Base-by-base conservation (phyloP, 805 yeast genomes). In the Starmerella potacharoeniae region DNA sequence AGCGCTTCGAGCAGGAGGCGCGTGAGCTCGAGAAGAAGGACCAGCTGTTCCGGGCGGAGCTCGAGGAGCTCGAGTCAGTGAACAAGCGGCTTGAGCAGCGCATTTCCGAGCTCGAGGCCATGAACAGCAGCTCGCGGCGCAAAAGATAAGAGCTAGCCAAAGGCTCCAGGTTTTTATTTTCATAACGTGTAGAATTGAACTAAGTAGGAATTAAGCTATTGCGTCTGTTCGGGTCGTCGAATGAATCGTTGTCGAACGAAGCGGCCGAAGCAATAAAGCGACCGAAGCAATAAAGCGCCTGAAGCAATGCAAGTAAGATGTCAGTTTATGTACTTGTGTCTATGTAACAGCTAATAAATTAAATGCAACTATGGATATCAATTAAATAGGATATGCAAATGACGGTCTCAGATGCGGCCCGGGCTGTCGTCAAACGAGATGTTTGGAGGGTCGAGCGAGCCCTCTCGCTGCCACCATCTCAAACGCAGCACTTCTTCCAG, bases 1-100 rank as follows among this genome's bases (percentile, higher is more conserved):
- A 84, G 65, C 79, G 95, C 71, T 88, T 89, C 66, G 83, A 88
- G 73, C 91, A 86, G 72, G 89, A 96, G 95, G 89, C 84, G 69
- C 81, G 83, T 60, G 88, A 87, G 69, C 86, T 89, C 65, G 60
- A 84, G 83, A 63, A 91, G 83, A 70, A 80, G 87, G 75, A 79
- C 81, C 69, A 81, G 88, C 72, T 34, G 14, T 46, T 54, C 14
- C 35, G 51, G 33, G 36, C 34, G 11, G 63, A 61, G 45, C 41
- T 61, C 31, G 46, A 46, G 17, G 41, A 29, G 14, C 41, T 45
- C 17, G 60, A 83, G 82, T 64, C 93, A 83, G 71, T 81, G 87
- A 76, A 79, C 82, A 68, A 79, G 87, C 72, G 6, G 41, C 53
- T 58, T 6, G 56, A 46, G 43, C 44, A 52, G 10, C 56, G 55